Percentiles rank a stretch among this genome's conserved stretches.
phyloP scores from a whole-genome alignment of 2,329 filamentous ascomycete species.

The Daldinia sp. region DNA sequence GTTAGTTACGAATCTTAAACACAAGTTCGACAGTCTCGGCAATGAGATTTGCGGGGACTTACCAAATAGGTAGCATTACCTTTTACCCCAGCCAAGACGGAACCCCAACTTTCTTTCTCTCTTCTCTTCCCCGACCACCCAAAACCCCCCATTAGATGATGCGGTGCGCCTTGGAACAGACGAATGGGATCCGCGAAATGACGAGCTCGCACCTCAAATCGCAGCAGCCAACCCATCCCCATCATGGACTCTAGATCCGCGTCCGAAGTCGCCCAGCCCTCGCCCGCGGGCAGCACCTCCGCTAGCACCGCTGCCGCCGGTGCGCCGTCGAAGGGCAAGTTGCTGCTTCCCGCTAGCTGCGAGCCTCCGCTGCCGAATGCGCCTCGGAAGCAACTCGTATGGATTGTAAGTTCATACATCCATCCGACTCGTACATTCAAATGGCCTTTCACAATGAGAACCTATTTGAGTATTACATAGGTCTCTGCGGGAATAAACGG shows the following conservation, averaged over 20 bases:
- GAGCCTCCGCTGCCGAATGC: constrained; percentile 80
- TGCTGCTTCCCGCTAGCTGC: constrained; percentile 81
- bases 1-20: background rate
- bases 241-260: constrained; percentile 44
- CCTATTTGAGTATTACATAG: constrained; percentile 12
- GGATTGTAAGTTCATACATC: constrained; percentile 85
- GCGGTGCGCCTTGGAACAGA: background rate
- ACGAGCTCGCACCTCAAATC: constrained; percentile 23
- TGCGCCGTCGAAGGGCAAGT: constrained; percentile 48
- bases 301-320: constrained; percentile 12
- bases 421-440: too few relatives aligned
- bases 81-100: constrained; percentile 20
- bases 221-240: constrained; percentile 13
- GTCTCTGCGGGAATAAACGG: background rate
- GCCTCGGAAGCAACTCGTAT: constrained; percentile 79
- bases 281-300: constrained; percentile 39
- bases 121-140: background rate
- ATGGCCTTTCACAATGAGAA: constrained; percentile 6
- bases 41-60: constrained; percentile 33
- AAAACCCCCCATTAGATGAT: constrained; percentile 1
- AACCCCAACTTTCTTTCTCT: constrained; percentile 18
- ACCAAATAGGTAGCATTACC: constrained; percentile 12
- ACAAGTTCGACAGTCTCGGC: constrained; percentile 6
- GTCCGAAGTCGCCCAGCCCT: constrained; percentile 41
- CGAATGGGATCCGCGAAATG: constrained; percentile 26